Evolutionary conservation across 306 rosid genomes (phyloP).

Genomic region (Alnus glutinosa): DNA sequence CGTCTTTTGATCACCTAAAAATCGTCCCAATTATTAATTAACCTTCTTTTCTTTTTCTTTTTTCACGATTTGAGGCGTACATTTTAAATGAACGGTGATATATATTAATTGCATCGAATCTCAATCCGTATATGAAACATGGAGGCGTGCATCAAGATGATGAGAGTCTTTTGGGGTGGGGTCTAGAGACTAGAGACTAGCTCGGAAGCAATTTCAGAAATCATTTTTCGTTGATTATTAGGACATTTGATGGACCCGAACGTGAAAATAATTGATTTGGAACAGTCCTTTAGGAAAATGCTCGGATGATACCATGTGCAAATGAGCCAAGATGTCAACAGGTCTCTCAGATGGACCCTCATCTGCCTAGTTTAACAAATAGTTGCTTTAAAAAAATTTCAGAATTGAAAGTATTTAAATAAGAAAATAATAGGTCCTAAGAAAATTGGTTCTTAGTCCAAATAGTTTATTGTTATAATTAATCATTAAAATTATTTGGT

Average conservation of each 20-base stretch:
- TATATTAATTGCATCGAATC: too few relatives aligned
- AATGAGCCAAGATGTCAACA: not conserved
- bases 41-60: too few relatives aligned
- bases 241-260: constrained; percentile 24
- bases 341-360: not conserved
- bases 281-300: constrained; percentile 31
- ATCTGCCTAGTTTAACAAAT: not conserved
- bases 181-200: not conserved
- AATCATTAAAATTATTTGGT: not conserved
- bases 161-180: constrained; percentile 5
- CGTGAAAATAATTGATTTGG: constrained; percentile 14
- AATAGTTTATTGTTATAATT: not conserved
- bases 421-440: not conserved
- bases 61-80: too few relatives aligned
- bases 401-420: not conserved
- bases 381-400: not conserved
- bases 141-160: too few relatives aligned
- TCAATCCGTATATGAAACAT: too few relatives aligned
- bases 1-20: too few relatives aligned
- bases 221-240: not conserved
- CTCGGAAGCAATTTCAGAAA: too few relatives aligned
- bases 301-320: not conserved
- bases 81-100: too few relatives aligned
- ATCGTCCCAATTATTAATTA: too few relatives aligned
- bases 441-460: not conserved